Evolutionary conservation across 345 rosid genomes (phyloP), one percentile per base, ranked within the genome.

Genomic region (Pugionium dolabratum): DNA sequence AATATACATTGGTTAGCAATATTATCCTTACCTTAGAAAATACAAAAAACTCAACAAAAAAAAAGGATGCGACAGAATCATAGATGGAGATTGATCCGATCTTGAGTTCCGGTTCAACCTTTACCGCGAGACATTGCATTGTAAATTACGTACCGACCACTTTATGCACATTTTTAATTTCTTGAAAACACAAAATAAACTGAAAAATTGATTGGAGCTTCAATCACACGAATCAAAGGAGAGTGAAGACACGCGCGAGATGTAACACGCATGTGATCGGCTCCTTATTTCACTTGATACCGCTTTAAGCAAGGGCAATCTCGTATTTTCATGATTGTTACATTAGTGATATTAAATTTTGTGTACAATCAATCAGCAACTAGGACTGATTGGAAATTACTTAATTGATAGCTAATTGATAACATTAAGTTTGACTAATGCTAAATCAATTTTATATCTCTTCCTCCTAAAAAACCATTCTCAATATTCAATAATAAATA

Each of bases 101-200:
- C 73, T 59, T 59, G 51, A 69, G 51, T 41, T 69, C 44, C 52
- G 66, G 66, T 59, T 59, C 59, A 10, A 33, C 59, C 59, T 59
- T 59, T 41, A 50, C 53, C 59, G 51, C 8, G 44, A 59, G 59
- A 69, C 73, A 69, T 50, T 59, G 66, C 59, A 41, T 69, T 59
- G 52, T 27, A 45, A 36, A 53, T 61, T 61, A 61, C 62, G 67
- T 61, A 60, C 42, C 39, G 18, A 9, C n/a, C 25, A 5, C 3
- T 61, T 59, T 27, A 1, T 36, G n/a, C 64, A 49, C 48, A 37
- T 5, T 39, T 37, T 33, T 54, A 26, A 2, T 34, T 60, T 61
- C 8, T 53, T 2, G 53, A 34, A 34, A 29, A 7, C 6, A 34
- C 74, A 69, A 59, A 58, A 46, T 1, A 49, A 2, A 45, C 7